Percentiles rank a stretch among this genome's conserved stretches.
phyloP scores from a whole-genome alignment of 208 protist species.

The Leptomonas pyrrhocoris region DNA sequence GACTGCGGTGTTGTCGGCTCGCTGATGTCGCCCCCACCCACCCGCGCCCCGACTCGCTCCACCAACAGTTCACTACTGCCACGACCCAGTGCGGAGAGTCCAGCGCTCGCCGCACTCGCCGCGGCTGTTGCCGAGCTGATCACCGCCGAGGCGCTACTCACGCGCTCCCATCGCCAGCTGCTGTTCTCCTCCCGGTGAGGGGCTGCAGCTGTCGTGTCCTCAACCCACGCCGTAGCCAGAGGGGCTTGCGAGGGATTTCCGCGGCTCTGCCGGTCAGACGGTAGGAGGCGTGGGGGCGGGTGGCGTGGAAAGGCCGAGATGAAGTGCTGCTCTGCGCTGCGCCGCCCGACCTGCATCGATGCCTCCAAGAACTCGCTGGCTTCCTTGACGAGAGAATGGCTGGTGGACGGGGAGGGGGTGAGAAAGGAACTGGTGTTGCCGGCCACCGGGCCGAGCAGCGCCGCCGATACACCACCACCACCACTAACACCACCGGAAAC shows the following conservation, averaged over 20 bases:
- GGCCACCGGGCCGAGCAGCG: neutral
- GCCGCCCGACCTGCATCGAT: neutral
- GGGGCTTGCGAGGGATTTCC: neutral
- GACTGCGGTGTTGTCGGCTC: neutral
- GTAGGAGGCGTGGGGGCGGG: neutral
- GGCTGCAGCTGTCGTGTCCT: neutral
- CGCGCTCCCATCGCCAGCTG: conserved; percentile 21
- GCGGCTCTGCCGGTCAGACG: neutral
- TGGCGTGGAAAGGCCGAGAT: conserved; percentile 15
- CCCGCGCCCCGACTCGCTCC: conserved; percentile 13
- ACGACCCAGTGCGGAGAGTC: conserved; percentile 5
- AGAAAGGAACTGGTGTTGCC: neutral
- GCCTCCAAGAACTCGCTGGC: conserved; percentile 19
- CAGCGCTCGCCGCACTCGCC: neutral
- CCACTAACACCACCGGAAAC: too few species aligned
- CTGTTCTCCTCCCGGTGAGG: conserved; percentile 13
- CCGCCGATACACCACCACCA: neutral
- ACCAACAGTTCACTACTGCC: conserved; percentile 7
- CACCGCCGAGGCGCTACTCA: conserved; percentile 5
- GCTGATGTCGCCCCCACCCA: neutral
- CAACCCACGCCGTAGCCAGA: neutral
- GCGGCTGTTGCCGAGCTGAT: neutral
- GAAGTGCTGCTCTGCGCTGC: conserved; percentile 12
- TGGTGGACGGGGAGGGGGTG: neutral
- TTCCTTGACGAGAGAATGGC: conserved; percentile 12